Evolutionary conservation across 768 basidiomycete genomes (phyloP).

Genomic region (Gymnopilus junonius): DNA sequence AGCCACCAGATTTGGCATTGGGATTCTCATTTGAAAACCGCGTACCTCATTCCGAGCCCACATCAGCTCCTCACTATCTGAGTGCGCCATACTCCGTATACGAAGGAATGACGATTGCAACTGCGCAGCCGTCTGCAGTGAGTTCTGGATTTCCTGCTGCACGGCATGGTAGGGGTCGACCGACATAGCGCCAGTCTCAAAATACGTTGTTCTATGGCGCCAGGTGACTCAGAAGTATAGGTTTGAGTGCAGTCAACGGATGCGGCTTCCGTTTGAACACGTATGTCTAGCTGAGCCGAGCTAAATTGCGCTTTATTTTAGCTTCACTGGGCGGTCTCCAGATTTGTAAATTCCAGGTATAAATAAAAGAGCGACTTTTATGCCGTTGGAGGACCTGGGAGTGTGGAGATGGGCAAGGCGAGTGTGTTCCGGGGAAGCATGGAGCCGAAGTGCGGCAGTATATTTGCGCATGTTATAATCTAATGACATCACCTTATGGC

Average conservation of each 20-base stretch:
- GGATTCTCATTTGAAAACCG: background rate
- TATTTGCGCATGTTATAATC: background rate
- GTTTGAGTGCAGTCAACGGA: background rate
- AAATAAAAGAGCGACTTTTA: slow-evolving; percentile 1
- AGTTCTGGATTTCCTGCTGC: slow-evolving; percentile 79
- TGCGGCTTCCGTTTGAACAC: background rate
- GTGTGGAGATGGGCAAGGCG: background rate
- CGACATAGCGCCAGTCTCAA: slow-evolving; percentile 34
- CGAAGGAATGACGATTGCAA: slow-evolving; percentile 78
- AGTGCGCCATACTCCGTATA: slow-evolving; percentile 73
- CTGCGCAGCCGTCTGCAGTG: slow-evolving; percentile 71
- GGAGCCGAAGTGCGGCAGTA: background rate
- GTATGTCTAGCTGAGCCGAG: too few species aligned
- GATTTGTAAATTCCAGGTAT: background rate
- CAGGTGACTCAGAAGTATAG: background rate
- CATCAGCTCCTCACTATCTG: slow-evolving; percentile 78
- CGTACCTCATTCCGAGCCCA: slow-evolving; percentile 81
- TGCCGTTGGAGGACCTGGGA: slow-evolving; percentile 10
- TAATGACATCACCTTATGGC: background rate
- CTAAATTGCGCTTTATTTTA: background rate
- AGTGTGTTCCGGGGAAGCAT: background rate
- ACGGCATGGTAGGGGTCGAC: slow-evolving; percentile 89
- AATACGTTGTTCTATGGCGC: background rate
- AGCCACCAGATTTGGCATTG: background rate
- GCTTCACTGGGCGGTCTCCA: background rate